A percentile compares a stretch with the other conserved stretches of the same genome.
phyloP scores from a whole-genome alignment of 306 rosid species.

The Mimosa pudica region DNA sequence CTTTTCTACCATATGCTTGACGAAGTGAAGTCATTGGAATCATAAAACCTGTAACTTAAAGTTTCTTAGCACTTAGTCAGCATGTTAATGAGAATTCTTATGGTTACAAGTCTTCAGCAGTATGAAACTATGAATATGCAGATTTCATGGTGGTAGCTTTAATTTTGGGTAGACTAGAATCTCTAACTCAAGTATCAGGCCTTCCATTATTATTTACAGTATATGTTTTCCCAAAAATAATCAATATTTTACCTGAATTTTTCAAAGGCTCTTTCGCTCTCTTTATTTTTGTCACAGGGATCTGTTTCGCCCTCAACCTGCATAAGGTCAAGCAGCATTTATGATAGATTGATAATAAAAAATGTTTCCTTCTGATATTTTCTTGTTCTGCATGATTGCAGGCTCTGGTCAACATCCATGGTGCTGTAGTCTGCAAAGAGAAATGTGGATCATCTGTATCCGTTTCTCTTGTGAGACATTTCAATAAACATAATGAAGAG shows the following conservation, averaged over 20 bases:
- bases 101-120: slow-evolving; percentile 11
- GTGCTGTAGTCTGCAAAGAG: slow-evolving; percentile 84
- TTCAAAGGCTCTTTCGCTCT: slow-evolving; percentile 12
- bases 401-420: slow-evolving; percentile 86
- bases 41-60: slow-evolving; percentile 17
- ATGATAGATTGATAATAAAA: not conserved
- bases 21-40: slow-evolving; percentile 28
- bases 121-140: slow-evolving; percentile 11
- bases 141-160: slow-evolving; percentile 15
- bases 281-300: slow-evolving; percentile 14
- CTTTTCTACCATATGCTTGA: slow-evolving; percentile 27
- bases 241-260: slow-evolving; percentile 18
- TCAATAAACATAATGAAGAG: slow-evolving; percentile 55
- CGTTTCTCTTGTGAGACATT: slow-evolving; percentile 62
- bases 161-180: slow-evolving; percentile 14
- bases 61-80: slow-evolving; percentile 24
- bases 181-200: not conserved
- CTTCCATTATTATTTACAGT: slow-evolving; percentile 24
- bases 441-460: slow-evolving; percentile 80
- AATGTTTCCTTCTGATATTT: slow-evolving; percentile 27
- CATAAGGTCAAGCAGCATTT: slow-evolving; percentile 19
- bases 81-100: slow-evolving; percentile 14
- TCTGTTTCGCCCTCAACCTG: not conserved
- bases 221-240: not conserved
- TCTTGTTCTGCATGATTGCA: slow-evolving; percentile 39